A percentile compares a stretch with the other conserved stretches of the same genome.
These are phyloP conservation scores for Pythium phragmitis DNA, from an alignment of 352 stramenopile species.

Conservation along the genomic window DNA sequence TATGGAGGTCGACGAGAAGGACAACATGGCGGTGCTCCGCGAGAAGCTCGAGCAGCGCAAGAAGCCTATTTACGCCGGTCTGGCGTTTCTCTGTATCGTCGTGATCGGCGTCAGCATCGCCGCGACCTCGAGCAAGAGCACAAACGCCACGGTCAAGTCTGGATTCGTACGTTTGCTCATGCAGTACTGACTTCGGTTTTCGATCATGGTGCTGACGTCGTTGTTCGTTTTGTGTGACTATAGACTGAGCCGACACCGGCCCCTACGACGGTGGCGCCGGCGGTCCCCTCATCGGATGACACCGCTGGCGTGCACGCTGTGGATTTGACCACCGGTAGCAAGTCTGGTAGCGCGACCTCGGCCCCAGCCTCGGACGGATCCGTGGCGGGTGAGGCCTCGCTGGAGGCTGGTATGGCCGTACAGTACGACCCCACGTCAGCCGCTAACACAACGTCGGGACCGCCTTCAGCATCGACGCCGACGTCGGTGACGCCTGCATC, in stretches of 20 bases:
- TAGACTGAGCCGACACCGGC: conserved; percentile 14
- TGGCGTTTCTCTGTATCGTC: conserved; percentile 54
- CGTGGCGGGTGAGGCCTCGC: conserved; percentile 22
- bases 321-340: conserved; percentile 16
- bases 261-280: conserved; percentile 12
- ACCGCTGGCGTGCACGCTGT: conserved; percentile 26
- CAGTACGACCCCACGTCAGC: not conserved
- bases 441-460: not conserved
- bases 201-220: not conserved
- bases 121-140: conserved; percentile 13
- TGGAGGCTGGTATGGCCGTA: not conserved
- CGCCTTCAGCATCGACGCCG: not conserved
- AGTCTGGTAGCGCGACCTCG: not conserved
- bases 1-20: conserved; percentile 49
- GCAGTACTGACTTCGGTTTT: not conserved
- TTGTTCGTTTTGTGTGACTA: not conserved
- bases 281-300: conserved; percentile 6
- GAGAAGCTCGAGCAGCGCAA: conserved; percentile 44
- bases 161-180: conserved; percentile 27
- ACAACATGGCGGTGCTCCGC: conserved; percentile 46
- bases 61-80: conserved; percentile 64
- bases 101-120: conserved; percentile 47
- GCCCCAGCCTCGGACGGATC: conserved; percentile 15
- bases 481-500: not conserved
- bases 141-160: conserved; percentile 30